phyloP scores from a whole-genome alignment of 2,329 filamentous ascomycete genomes.

The Hypoxylon sp. region DNA sequence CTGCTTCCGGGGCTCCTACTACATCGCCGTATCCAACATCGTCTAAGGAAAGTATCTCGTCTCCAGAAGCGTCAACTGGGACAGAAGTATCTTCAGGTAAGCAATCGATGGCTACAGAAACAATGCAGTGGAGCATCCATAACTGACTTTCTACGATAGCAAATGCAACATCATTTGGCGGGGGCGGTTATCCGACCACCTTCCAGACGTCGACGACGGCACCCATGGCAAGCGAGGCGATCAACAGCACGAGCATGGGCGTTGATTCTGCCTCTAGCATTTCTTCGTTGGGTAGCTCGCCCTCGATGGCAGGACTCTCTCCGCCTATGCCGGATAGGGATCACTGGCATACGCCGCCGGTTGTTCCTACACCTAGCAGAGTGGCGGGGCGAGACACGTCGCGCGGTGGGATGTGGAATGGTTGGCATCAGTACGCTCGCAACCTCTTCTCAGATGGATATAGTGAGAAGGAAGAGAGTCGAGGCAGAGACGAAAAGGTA shows the following conservation, averaged over 20 bases:
- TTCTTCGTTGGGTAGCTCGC: conserved; percentile 1
- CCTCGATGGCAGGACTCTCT: not conserved
- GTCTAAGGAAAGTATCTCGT: conserved; percentile 16
- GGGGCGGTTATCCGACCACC: conserved; percentile 32
- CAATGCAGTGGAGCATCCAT: not conserved
- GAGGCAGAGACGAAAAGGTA: not conserved
- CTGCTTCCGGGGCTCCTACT: conserved; percentile 2
- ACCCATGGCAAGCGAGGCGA: conserved; percentile 16
- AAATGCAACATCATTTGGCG: conserved; percentile 27
- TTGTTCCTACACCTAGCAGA: conserved; percentile 7
- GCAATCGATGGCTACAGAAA: conserved; percentile 3
- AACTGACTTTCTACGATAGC: conserved; percentile 27
- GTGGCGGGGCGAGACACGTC: not conserved
- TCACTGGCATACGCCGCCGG: conserved; percentile 27
- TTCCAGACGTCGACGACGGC: conserved; percentile 40
- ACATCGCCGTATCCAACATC: conserved; percentile 10
- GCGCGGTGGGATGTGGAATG: not conserved
- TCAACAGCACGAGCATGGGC: conserved; percentile 15
- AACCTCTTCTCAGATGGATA: conserved; percentile 8
- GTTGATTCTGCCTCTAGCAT: not conserved
- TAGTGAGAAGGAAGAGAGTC: not conserved
- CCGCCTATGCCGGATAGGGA: conserved; percentile 25
- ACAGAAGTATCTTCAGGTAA: conserved; percentile 27
- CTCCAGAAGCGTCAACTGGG: not conserved
- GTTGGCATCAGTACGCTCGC: conserved; percentile 20